These are phyloP conservation scores for Tulasnella sp. DNA, from an alignment of 768 basidiomycete species.

Conservation along the genomic window DNA sequence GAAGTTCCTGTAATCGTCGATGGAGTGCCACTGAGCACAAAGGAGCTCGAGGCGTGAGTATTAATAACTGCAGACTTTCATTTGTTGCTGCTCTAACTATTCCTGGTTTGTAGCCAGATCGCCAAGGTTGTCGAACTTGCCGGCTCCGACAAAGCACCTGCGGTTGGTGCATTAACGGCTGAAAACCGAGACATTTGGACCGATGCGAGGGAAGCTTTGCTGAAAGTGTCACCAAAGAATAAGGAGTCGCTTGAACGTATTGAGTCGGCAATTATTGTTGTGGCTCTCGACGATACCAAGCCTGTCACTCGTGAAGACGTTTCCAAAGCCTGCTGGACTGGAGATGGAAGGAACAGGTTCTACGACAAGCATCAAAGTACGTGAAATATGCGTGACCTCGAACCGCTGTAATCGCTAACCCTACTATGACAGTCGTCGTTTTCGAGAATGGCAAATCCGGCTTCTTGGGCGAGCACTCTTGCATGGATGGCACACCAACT, in stretches of 20 bases:
- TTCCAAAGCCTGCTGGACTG: constrained; percentile 80
- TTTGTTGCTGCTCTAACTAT: constrained; percentile 46
- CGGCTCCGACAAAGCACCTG: constrained; percentile 41
- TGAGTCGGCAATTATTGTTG: constrained; percentile 81
- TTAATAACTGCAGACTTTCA: constrained; percentile 47
- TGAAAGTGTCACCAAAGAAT: constrained; percentile 60
- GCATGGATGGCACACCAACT: constrained; percentile 78
- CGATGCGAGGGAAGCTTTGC: constrained; percentile 54
- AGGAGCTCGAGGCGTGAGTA: constrained; percentile 67
- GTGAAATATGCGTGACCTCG: constrained; percentile 28
- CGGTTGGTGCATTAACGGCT: constrained; percentile 73
- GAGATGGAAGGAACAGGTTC: constrained; percentile 84
- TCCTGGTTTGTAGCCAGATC: constrained; percentile 44
- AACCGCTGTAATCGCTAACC: background rate
- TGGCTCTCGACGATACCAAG: constrained; percentile 74
- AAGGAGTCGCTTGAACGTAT: constrained; percentile 62
- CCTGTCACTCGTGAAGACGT: constrained; percentile 77
- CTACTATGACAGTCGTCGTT: constrained; percentile 59
- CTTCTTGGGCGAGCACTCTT: constrained; percentile 57
- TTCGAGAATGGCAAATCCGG: constrained; percentile 92
- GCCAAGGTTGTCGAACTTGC: constrained; percentile 58
- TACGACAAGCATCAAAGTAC: constrained; percentile 93
- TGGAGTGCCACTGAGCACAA: constrained; percentile 65
- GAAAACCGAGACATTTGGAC: constrained; percentile 91
- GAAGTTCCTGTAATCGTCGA: constrained; percentile 63